Evolutionary conservation across 345 rosid species (phyloP).

Genomic region (Isatis tinctoria): DNA sequence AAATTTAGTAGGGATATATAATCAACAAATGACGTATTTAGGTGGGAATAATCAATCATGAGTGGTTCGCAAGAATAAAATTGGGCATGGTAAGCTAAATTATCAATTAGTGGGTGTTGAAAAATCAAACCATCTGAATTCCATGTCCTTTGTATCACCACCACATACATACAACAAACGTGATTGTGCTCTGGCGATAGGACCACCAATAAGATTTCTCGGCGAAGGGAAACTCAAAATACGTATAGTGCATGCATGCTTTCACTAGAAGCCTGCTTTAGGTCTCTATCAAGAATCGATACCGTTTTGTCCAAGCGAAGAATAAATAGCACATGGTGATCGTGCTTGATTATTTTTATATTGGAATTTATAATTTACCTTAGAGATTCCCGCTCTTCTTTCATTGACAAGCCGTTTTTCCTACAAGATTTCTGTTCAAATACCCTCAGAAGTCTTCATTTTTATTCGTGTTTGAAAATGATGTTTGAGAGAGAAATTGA

Average conservation of each 20-base stretch:
- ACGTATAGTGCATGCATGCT: constrained; percentile 19
- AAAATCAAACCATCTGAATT: not conserved
- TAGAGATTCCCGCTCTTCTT: not conserved
- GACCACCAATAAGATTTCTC: constrained; percentile 18
- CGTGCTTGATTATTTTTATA: not conserved
- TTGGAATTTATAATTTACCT: not conserved
- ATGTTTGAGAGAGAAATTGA: not conserved
- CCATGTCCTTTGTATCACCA: not conserved
- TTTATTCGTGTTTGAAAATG: constrained; percentile 20
- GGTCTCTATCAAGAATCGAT: constrained; percentile 26
- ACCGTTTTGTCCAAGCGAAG: not conserved
- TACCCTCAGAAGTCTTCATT: not conserved
- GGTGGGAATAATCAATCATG: not conserved
- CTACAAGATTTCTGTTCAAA: not conserved
- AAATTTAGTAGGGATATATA: not conserved
- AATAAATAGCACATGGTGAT: constrained; percentile 15
- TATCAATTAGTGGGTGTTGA: not conserved
- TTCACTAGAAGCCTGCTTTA: constrained; percentile 5
- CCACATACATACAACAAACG: constrained; percentile 18
- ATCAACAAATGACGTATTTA: not conserved
- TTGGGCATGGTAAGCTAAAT: not conserved
- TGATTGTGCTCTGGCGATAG: constrained; percentile 1
- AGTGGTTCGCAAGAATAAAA: not conserved
- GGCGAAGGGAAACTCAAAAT: not conserved
- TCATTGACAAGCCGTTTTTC: not conserved